Conservation (phyloP, 148 eudicot species). For the Dianthus caryophyllus region DNA sequence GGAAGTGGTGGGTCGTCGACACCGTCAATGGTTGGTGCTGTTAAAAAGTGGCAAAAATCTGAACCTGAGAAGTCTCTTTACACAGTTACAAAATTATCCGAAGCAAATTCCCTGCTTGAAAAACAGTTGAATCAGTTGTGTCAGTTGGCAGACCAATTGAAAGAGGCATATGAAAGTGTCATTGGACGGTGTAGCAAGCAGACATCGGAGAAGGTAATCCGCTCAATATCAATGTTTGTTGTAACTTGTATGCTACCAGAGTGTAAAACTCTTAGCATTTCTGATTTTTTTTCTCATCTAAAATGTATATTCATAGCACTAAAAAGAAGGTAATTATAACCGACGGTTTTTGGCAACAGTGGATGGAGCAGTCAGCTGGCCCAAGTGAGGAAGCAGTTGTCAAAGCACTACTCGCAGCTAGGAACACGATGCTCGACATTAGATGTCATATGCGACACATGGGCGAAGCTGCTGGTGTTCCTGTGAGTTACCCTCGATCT, state of each 20-base stretch:
- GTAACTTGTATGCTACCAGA: neutral
- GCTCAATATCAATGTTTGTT: neutral
- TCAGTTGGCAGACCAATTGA: slow-evolving; percentile 49
- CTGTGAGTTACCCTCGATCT: slow-evolving; percentile 43
- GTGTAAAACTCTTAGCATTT: neutral
- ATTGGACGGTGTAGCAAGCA: slow-evolving; percentile 55
- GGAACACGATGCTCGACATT: slow-evolving; percentile 78
- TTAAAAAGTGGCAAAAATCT: slow-evolving; percentile 94
- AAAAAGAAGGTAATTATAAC: neutral
- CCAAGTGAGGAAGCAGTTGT: slow-evolving; percentile 55
- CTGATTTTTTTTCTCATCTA: neutral
- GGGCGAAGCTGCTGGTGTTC: slow-evolving; percentile 94
- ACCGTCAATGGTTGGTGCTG: slow-evolving; percentile 98
- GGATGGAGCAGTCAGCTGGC: slow-evolving; percentile 53
- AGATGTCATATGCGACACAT: slow-evolving; percentile 77
- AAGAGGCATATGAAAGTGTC: slow-evolving; percentile 51
- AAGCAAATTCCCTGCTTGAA: slow-evolving; percentile 70
- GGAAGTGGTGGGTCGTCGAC: slow-evolving; percentile 98
- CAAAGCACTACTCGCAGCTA: slow-evolving; percentile 63
- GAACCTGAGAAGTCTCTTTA: slow-evolving; percentile 66
- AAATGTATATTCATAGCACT: neutral
- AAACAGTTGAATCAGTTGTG: slow-evolving; percentile 46
- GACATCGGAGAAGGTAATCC: slow-evolving; percentile 65
- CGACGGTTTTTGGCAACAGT: slow-evolving; percentile 39
- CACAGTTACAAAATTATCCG: slow-evolving; percentile 72